phyloP scores from a whole-genome alignment of 768 basidiomycete species.

The Xanthoconium purpureum region DNA sequence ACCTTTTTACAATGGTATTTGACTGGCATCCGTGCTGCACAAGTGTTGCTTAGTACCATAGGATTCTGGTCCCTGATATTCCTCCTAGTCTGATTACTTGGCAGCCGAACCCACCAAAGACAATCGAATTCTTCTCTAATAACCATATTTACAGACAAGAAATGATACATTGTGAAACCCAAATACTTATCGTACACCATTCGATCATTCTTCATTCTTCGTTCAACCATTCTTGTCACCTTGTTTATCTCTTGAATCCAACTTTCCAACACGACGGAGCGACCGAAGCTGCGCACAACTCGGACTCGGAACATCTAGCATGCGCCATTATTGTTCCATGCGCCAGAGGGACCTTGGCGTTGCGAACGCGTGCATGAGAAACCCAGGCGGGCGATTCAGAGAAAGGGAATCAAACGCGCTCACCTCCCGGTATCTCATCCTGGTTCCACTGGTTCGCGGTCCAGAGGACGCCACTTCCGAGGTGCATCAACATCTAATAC shows the following conservation, averaged over 20 bases:
- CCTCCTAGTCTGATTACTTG: too few relatives aligned
- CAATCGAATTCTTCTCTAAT: too few relatives aligned
- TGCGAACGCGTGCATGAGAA: not conserved
- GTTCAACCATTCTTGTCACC: not conserved
- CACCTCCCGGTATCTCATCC: conserved; percentile 35
- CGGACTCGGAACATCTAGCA: not conserved
- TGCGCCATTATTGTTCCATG: conserved; percentile 51
- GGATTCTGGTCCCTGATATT: too few relatives aligned
- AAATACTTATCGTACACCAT: not conserved
- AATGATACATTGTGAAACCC: not conserved
- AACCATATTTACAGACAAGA: not conserved
- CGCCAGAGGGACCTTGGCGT: conserved; percentile 45
- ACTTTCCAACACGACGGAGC: too few relatives aligned
- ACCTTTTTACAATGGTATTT: too few relatives aligned
- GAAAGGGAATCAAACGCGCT: not conserved
- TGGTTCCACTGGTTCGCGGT: conserved; percentile 48
- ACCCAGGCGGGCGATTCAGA: not conserved
- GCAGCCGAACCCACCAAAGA: too few relatives aligned
- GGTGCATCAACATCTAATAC: not conserved
- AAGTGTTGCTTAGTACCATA: too few relatives aligned
- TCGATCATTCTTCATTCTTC: not conserved
- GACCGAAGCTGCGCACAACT: too few relatives aligned
- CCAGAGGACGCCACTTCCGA: conserved; percentile 45
- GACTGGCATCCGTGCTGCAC: too few relatives aligned
- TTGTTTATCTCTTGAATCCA: too few relatives aligned